Evolutionary conservation across 306 rosid genomes (phyloP), one percentile per base, ranked within the genome.

Genomic region (Cucumis cinereus): DNA sequence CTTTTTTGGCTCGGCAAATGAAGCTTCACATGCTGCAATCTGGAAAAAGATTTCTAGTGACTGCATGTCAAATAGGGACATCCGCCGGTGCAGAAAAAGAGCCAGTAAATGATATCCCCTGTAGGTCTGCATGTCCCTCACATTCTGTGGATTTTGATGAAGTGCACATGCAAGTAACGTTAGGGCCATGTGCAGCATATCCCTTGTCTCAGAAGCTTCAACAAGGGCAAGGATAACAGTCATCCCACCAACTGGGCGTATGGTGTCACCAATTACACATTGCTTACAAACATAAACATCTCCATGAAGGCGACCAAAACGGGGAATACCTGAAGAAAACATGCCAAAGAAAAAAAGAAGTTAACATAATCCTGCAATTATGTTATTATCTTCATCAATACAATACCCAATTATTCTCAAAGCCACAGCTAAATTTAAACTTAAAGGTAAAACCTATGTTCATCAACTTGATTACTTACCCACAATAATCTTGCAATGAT

Each of bases 21-120:
- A 95, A 54, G 99, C 99, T 88, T 95, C 99, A 69, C 98, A 92
- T 41, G 99, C 99, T 81, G 98, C 99, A 66, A 95, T 92, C 85
- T 95, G 96, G 81, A 92, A 95, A 86, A 95, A 92, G 57, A 92
- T 90, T 89, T 95, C 99, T 71, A 95, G 96, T 30, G 89, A 92
- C 59, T 95, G 99, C 96, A 92, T 92, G 86, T 95, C 99, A 84
- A 95, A 95, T 77, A 95, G 78, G 81, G 93, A 86, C 97, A 95
- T 95, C 77, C 91, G 85, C 15, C 88, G 83, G 54, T 96, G 99
- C 84, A 95, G 82, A 85, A 95, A 95, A 66, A 95, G 96, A 52
- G 99, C 88, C 30, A 95, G 92, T 83, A 95, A 82, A 88, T 95
- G 99, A 89, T 95, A 95, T 67, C 99, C 99, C 83, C 98, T 82